phyloP scores from a whole-genome alignment of 768 basidiomycete species.

The Leucosporidium creatinivorum region DNA sequence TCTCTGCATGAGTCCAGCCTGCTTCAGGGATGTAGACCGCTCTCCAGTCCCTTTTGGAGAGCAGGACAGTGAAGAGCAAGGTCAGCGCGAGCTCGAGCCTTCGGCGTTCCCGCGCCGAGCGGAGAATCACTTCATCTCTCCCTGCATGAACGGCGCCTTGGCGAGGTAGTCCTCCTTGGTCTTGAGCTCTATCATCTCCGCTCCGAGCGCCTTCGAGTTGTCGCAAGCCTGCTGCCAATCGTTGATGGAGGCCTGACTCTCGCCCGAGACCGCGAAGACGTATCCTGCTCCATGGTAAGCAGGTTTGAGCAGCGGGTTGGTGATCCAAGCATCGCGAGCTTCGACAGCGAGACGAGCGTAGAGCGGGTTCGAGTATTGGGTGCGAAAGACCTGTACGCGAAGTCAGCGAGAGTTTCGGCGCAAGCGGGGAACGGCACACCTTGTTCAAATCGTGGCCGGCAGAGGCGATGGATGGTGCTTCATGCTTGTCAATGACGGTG shows the following conservation, averaged over 20 bases:
- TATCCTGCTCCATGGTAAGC: constrained; percentile 20
- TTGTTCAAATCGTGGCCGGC: constrained; percentile 24
- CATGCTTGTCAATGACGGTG: constrained; percentile 14
- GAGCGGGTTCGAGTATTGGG: constrained; percentile 1
- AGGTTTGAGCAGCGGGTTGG: constrained; percentile 1
- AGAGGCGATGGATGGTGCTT: constrained; percentile 5
- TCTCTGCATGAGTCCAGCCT: constrained; percentile 19
- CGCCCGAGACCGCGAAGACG: constrained; percentile 16
- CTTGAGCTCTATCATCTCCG: background rate
- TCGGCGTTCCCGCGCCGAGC: no score
- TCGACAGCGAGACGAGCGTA: constrained; percentile 9
- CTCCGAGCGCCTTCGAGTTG: constrained; percentile 12
- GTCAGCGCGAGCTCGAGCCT: background rate
- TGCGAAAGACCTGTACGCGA: background rate
- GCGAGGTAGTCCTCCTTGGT: constrained; percentile 2
- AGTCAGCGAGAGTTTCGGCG: background rate
- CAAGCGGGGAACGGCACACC: background rate
- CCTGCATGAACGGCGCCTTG: constrained; percentile 15
- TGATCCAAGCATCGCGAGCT: constrained; percentile 15
- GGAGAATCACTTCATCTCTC: constrained; percentile 3
- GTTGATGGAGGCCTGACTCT: constrained; percentile 2
- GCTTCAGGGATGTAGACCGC: constrained; percentile 15
- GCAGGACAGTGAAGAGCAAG: background rate
- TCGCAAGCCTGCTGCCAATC: constrained; percentile 16
- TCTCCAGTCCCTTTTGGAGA: constrained; percentile 5